Evolutionary conservation across 345 rosid species (phyloP), one percentile per base, ranked within the genome.

Genomic region (Eucalyptus marginata): DNA sequence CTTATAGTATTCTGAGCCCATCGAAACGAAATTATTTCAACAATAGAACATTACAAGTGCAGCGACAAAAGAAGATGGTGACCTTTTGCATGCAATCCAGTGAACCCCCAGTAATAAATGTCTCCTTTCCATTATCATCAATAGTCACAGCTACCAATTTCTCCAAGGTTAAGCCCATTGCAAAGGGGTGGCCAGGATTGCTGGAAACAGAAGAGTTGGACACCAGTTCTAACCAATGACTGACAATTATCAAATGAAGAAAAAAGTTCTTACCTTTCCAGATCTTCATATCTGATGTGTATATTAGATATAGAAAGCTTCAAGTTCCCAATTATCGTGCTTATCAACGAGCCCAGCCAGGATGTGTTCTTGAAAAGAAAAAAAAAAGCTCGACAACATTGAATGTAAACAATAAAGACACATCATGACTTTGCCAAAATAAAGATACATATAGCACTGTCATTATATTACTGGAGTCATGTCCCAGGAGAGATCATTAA

Each of bases 261-360:
- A 29, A 68, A 51, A 49, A 86, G 59, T 51, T 50, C 62, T 87
- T 92, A 96, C 99, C 99, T 98, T 94, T 98, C 99, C 88, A 94
- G 93, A 92, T 98, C 99, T 91, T 98, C 99, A 86, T 98, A 98
- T 96, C 99, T 94, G 90, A 98, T 94, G 92, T 98, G 99, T 90
- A 98, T 97, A 93, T 97, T 96, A 92, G 99, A 95, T 90, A 98
- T 95, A 86, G 99, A 98, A 91, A 98, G 97, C 94, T 96, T 98
- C 93, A 98, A 92, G 92, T 98, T 98, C 90, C 99, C 99, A 90
- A 98, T 93, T 89, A 98, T 94, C 40, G 99, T 98, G 93, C 95
- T 95, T 94, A 98, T 91, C 91, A 98, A 93, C 68, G 99, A 98
- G 89, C 99, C 99, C 94, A 97, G 87, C 99, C 98, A 98, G 36